phyloP scores from a whole-genome alignment of 108 stramenopile genomes.

The Discostella pseudostelligera region DNA sequence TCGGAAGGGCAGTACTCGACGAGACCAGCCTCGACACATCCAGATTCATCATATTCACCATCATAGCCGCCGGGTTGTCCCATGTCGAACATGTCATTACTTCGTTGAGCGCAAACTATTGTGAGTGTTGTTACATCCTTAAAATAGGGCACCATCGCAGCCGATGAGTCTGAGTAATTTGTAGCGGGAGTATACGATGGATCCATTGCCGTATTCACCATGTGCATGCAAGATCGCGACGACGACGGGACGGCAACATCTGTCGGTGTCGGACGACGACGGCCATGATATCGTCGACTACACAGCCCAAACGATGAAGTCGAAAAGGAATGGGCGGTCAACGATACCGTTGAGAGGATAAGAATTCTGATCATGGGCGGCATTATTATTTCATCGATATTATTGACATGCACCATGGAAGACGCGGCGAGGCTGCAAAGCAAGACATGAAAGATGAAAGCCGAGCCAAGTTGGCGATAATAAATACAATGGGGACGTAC shows the following conservation, averaged over 20 bases:
- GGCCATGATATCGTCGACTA: neutral
- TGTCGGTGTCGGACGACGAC: neutral
- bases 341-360: neutral
- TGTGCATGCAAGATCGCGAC: neutral
- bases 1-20: constrained; percentile 11
- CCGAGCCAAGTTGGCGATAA: too few species aligned
- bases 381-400: too few species aligned
- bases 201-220: neutral
- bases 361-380: neutral
- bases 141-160: neutral
- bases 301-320: neutral
- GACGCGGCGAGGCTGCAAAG: too few species aligned
- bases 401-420: too few species aligned
- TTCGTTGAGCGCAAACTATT: neutral
- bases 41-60: neutral
- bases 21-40: constrained; percentile 1
- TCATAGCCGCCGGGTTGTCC: neutral
- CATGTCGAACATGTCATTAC: too few species aligned
- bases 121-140: neutral
- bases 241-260: too few species aligned
- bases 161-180: neutral
- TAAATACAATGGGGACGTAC: too few species aligned
- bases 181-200: neutral
- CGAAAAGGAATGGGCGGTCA: neutral
- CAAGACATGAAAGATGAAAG: too few species aligned